Evolutionary conservation across 1,139 yeast species (phyloP), one percentile per base, ranked within the genome.

Genomic region (Yamadazyma atmosphaerica): DNA sequence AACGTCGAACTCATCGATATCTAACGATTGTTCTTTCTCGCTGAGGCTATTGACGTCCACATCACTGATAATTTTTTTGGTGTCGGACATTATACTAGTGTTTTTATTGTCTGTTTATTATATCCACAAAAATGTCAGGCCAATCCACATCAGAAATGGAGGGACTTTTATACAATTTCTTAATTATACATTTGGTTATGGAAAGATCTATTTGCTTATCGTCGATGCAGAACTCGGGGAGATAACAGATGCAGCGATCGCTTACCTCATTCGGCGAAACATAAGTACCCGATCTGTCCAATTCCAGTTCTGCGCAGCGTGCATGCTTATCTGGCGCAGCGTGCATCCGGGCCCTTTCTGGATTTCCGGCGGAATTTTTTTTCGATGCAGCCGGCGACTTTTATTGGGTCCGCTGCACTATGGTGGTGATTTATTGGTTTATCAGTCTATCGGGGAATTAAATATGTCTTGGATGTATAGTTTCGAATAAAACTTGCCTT

Each of bases 11-110:
- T 34, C 27, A 7, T 31, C 46, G 2, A 16, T 13, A 3, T 37
- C 46, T 7, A 44, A 6, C 2, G 48, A 39, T 3, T 35, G 41
- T n/a, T 37, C 24, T 3, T 26, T 32, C n/a, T 40, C 38, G 28
- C 40, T 33, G 7, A 42, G 21, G 29, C 49, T 42, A 15, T 45
- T 34, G 15, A 47, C 46, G 1, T 46, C 49, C 4, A 45, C 36
- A 6, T 34, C 25, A 42, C 56, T 5, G 44, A 40, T 24, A 56
- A 52, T 11, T 47, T 53, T 12, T 16, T 28, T 28, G 8, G 9
- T 13, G n/a, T 14, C 13, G 5, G 26, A 23, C 26, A 23, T 23
- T 19, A 9, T 19, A 19, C 9, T 6, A 9, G 9, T 19, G 9
- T 6, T 19, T 19, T 6, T 19, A 19, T 19, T n/a, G n/a, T n/a